Conservation (phyloP, 257 asterid genomes). For the Schizonepeta tenuifolia region DNA sequence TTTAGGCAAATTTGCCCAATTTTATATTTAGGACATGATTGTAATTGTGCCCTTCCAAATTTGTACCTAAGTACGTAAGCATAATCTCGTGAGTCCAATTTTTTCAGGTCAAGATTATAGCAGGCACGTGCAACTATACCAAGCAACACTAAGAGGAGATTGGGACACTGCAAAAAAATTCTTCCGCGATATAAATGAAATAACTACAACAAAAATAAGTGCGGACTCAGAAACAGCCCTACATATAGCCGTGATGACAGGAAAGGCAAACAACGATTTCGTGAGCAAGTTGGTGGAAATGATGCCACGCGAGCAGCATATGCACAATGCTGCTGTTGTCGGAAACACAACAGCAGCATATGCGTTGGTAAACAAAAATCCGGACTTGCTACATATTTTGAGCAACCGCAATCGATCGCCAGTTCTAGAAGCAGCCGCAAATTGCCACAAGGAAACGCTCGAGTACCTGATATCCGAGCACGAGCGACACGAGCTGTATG, state of each 20-base stretch:
- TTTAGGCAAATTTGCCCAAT: no score
- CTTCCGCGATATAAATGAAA: not conserved
- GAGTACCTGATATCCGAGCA: not conserved
- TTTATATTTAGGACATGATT: no score
- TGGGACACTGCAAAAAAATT: not conserved
- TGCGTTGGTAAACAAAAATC: not conserved
- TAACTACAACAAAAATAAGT: not conserved
- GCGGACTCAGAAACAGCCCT: not conserved
- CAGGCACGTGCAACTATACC: not conserved
- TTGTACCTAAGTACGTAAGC: no score
- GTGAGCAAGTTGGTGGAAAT: not conserved
- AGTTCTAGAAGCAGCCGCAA: not conserved
- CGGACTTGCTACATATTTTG: not conserved
- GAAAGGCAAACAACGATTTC: not conserved
- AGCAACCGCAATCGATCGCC: not conserved
- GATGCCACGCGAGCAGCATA: not conserved
- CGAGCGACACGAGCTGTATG: not conserved
- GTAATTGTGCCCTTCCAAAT: no score
- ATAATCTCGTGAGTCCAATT: no score
- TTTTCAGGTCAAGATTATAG: not conserved
- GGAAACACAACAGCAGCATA: slow-evolving; percentile 21
- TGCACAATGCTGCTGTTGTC: not conserved
- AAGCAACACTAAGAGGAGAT: slow-evolving; percentile 20
- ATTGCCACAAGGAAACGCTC: not conserved
- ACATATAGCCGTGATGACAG: not conserved